These are phyloP conservation scores for Mrakia frigida DNA, from an alignment of 768 basidiomycete species.

Conservation along the genomic window DNA sequence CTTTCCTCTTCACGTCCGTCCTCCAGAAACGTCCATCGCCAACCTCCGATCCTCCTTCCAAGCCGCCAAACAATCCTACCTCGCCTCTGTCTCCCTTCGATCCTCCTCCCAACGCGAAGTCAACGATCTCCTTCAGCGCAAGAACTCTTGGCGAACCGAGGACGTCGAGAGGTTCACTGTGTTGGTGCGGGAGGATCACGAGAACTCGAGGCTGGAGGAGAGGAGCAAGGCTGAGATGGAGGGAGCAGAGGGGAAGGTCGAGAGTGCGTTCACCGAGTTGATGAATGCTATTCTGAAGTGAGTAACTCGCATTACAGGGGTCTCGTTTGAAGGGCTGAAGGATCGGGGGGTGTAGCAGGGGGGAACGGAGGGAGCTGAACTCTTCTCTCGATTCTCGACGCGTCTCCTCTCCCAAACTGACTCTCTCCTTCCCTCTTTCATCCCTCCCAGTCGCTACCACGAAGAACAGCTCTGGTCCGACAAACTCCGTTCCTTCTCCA, in stretches of 20 bases:
- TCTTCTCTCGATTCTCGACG: neutral
- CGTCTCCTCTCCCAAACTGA: neutral
- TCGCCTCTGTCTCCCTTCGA: constrained; percentile 69
- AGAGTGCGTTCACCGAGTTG: constrained; percentile 74
- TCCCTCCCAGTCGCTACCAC: constrained; percentile 18
- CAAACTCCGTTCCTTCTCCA: constrained; percentile 91
- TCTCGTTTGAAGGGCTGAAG: neutral
- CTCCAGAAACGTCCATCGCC: constrained; percentile 49
- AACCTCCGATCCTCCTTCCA: constrained; percentile 62
- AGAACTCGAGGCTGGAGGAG: constrained; percentile 71
- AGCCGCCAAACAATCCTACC: constrained; percentile 68
- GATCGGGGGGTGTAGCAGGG: neutral
- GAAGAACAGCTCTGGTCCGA: constrained; percentile 96
- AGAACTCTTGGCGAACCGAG: constrained; percentile 81
- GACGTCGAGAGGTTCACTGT: constrained; percentile 84
- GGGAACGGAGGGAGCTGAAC: no score
- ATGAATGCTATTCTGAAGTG: constrained; percentile 71
- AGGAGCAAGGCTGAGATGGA: constrained; percentile 63
- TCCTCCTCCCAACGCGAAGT: constrained; percentile 89
- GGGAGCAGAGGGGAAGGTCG: constrained; percentile 70
- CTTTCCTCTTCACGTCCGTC: no score
- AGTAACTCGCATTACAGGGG: neutral
- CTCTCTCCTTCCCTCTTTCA: neutral
- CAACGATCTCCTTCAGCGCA: constrained; percentile 89
- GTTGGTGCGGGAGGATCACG: constrained; percentile 84